Base-by-base conservation (phyloP, 2,329 filamentous ascomycete species). In the Paraphaeosphaeria minitans region DNA sequence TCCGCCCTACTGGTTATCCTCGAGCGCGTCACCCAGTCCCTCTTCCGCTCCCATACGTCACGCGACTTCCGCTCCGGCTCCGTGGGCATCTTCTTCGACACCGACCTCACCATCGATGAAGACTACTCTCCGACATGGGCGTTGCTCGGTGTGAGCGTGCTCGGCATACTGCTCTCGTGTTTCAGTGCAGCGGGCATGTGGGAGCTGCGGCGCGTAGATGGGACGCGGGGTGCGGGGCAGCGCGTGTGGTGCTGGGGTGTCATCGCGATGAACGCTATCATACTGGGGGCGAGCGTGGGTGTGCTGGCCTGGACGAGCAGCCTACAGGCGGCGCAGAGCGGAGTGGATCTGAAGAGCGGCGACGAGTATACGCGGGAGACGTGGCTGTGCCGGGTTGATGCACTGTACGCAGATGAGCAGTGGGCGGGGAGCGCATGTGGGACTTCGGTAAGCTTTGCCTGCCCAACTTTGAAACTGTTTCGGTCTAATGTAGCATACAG, bases 191-290 rank as follows among this genome's bases (percentile, higher is more conserved):
- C 68, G 29, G 71, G 65, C 0, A 66, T 70, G 49, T 75, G 70
- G 71, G 71, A 75, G 45, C 50, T 75, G 58, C 57, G 66, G n/a
- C 64, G 64, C 14, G 59, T 70, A 2, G 62, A 73, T 50, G 72
- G 70, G 24, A 67, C 45, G 22, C 33, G 58, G 16, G 58, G 59
- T 27, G 29, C 56, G 14, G 60, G 65, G 53, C 66, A 72, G 57
- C 57, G 70, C 29, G 33, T 52, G 12, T 75, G 72, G 72, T 63
- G 58, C 8, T 75, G 72, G 71, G 41, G 57, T 4, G 47, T 66
- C n/a, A n/a, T 70, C 0, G 12, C 67, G 4, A 47, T 57, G 31
- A 69, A 68, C 35, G 10, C 68, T 10, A 19, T 65, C 0, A 51
- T 65, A 48, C 42, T 61, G 1, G 69, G 54, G 1, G 61, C 60